Evolutionary conservation across 805 yeast species (phyloP), one percentile per base, ranked within the genome.

Genomic region (Yamadazyma takamatsuzukensis): DNA sequence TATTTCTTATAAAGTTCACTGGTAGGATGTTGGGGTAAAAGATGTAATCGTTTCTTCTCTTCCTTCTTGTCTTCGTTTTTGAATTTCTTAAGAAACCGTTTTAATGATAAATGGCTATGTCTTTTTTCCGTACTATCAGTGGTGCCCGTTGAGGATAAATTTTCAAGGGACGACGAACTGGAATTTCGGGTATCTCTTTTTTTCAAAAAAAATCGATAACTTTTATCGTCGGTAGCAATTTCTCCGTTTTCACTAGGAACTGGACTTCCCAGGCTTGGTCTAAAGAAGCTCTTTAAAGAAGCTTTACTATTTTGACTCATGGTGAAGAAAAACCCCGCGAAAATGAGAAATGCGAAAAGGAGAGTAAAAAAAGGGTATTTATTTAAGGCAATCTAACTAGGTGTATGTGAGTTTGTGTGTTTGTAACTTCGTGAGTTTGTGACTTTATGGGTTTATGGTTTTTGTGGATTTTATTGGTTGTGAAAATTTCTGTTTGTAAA

Each of bases 21-120:
- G 37, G 40, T 32, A 4, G 52, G 25, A 33, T 47, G 53, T 23
- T 30, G 37, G 12, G 46, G 51, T 23, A 41, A 30, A 10, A 39
- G 34, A 34, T 27, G 43, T 14, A 6, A 32, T n/a, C 17, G 38
- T 16, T 27, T 34, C 28, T 18, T 29, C 19, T 36, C 37, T 29
- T 28, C 33, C 33, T 21, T 33, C 10, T 30, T 29, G 13, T 34
- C 40, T 12, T 44, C 43, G 25, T 34, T 36, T 34, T 54, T 63
- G 23, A 70, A 54, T 40, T 72, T 75, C 48, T 74, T 73, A 52
- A 77, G 68, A 49, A 74, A 76, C 34, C 82, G 51, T 43, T 63
- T 72, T 45, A 77, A 52, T 13, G 59, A 52, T 32, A 55, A 49
- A 36, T 59, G 64, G 32, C 49, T 46, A 9, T 27, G 36, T 34